Conservation (phyloP, 768 basidiomycete species). For the Coprinopsis strossmayeri region DNA sequence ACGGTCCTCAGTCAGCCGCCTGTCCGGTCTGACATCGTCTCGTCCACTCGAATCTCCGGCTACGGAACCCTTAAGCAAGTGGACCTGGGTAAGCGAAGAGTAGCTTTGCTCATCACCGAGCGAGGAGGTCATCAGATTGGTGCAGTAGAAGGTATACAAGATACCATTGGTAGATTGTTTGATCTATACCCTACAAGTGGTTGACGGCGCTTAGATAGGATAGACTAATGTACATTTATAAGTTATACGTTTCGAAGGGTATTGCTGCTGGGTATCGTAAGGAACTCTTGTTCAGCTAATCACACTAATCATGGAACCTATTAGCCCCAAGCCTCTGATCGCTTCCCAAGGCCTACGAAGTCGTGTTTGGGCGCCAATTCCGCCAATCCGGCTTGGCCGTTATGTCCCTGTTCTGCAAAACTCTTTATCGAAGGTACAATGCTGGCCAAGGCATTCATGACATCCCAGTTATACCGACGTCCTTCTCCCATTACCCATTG, state of each 20-base stretch:
- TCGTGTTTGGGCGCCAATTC: background rate
- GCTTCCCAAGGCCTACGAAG: background rate
- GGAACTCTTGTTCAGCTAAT: no score
- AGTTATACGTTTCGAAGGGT: no score
- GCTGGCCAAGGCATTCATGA: background rate
- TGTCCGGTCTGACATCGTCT: slow-evolving; percentile 30
- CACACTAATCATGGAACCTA: no score
- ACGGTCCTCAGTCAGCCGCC: slow-evolving; percentile 36
- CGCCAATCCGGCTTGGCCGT: background rate
- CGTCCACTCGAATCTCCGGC: slow-evolving; percentile 32
- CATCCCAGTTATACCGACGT: background rate
- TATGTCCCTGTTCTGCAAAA: slow-evolving; percentile 1
- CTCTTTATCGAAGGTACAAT: background rate
- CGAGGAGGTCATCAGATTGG: slow-evolving; percentile 59
- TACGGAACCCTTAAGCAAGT: slow-evolving; percentile 39
- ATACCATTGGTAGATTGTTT: slow-evolving; percentile 45
- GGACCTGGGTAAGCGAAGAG: slow-evolving; percentile 32
- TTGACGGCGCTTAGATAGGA: background rate
- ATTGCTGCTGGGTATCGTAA: no score
- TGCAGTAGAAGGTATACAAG: slow-evolving; percentile 62
- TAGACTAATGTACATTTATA: background rate
- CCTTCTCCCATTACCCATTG: background rate
- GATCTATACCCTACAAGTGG: slow-evolving; percentile 17
- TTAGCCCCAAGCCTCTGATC: slow-evolving; percentile 1
- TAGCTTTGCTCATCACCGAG: slow-evolving; percentile 51